A percentile compares a stretch with the other conserved stretches of the same genome.
phyloP scores from a whole-genome alignment of 352 stramenopile species.

The Globisporangium ultimum region DNA sequence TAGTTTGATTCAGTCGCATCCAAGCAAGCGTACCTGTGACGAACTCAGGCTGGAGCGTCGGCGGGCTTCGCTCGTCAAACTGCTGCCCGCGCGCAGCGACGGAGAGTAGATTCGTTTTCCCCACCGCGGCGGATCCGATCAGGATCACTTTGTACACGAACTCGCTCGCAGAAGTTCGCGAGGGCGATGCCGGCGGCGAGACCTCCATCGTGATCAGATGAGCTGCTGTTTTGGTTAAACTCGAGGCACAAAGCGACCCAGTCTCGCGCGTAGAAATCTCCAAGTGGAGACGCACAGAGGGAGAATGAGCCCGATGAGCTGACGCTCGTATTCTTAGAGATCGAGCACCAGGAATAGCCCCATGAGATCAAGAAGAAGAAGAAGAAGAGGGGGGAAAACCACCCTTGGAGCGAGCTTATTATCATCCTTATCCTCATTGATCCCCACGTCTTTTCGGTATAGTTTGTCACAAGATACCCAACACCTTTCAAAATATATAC shows the following conservation, averaged over 20 bases:
- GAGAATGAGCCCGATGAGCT: too few species aligned
- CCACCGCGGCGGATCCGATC: constrained; percentile 56
- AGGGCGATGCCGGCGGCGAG: constrained; percentile 36
- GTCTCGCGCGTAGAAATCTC: too few species aligned
- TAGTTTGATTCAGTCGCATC: too few species aligned
- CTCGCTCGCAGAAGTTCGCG: constrained; percentile 22
- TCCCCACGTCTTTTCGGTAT: background rate
- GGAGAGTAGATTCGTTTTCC: constrained; percentile 61
- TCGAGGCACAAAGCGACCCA: background rate
- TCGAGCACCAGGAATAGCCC: too few species aligned
- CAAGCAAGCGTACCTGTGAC: constrained; percentile 33
- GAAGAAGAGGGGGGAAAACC: too few species aligned
- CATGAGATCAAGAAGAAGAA: too few species aligned
- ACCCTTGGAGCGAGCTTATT: too few species aligned
- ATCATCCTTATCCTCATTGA: too few species aligned
- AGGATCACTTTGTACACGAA: constrained; percentile 64
- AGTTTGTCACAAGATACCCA: background rate
- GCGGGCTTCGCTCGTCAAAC: constrained; percentile 47
- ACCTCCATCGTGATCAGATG: constrained; percentile 7
- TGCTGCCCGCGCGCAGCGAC: constrained; percentile 52
- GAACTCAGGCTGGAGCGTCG: constrained; percentile 62
- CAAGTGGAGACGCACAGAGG: too few species aligned
- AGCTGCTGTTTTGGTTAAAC: background rate
- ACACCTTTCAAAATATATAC: background rate
- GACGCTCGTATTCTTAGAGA: too few species aligned